Percentiles rank a stretch among this genome's conserved stretches.
These are phyloP conservation scores for Phytophthora podocarpi DNA, from an alignment of 352 stramenopile genomes.

Conservation along the genomic window DNA sequence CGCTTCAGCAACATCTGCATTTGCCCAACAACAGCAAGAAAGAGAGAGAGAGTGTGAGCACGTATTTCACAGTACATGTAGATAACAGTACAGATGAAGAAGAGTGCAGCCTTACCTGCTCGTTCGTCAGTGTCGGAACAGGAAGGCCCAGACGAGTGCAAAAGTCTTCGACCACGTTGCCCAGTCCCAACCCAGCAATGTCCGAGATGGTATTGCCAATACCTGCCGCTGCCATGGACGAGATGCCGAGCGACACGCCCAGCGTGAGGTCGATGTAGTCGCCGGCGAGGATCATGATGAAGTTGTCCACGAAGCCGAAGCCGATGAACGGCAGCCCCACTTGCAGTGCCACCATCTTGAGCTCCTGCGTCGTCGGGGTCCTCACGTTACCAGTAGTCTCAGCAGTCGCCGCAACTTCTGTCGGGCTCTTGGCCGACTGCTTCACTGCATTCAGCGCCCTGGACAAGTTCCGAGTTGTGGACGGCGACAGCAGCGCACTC, in stretches of 20 bases:
- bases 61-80: too few relatives aligned
- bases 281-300: conserved; percentile 92
- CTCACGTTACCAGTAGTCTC: conserved; percentile 3
- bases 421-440: not conserved
- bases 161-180: conserved; percentile 85
- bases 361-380: conserved; percentile 48
- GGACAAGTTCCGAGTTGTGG: conserved; percentile 57
- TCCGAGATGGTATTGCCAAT: conserved; percentile 89
- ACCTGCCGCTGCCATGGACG: conserved; percentile 84
- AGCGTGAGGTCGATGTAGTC: conserved; percentile 89
- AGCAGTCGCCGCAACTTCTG: not conserved
- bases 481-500: conserved; percentile 48
- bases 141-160: conserved; percentile 69
- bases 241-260: conserved; percentile 84
- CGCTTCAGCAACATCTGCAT: conserved; percentile 64
- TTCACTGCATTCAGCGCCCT: conserved; percentile 40
- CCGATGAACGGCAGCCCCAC: conserved; percentile 94
- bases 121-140: conserved; percentile 53
- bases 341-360: conserved; percentile 72
- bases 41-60: not conserved
- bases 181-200: conserved; percentile 65
- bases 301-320: conserved; percentile 98
- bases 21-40: not conserved
- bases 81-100: not conserved
- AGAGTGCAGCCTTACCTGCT: conserved; percentile 48